phyloP scores from a whole-genome alignment of 2,329 filamentous ascomycete species.

The Aspergillus melleus region DNA sequence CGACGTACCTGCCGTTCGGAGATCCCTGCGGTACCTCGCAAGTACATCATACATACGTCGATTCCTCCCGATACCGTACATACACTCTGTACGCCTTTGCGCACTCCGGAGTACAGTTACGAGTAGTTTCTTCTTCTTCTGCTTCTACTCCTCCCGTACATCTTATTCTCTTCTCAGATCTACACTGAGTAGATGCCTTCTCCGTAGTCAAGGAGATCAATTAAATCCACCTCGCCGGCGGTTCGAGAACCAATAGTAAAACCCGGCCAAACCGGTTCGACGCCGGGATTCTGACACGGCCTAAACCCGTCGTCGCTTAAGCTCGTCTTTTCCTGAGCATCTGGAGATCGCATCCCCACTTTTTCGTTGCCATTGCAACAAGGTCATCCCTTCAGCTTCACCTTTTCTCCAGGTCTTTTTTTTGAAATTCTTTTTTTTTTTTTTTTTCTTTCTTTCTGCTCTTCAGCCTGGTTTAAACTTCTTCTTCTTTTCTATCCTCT shows the following conservation, averaged over 20 bases:
- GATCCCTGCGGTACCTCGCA: slow-evolving; percentile 5
- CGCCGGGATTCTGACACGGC: slow-evolving; percentile 16
- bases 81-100: not conserved
- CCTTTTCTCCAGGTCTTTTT: slow-evolving; percentile 32
- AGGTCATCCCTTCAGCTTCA: slow-evolving; percentile 43
- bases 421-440: slow-evolving; percentile 20
- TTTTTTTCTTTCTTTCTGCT: slow-evolving; percentile 18
- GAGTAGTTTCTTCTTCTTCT: too few relatives aligned
- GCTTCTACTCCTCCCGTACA: too few relatives aligned
- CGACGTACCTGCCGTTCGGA: slow-evolving; percentile 9
- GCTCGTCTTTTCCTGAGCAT: slow-evolving; percentile 23
- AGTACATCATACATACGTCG: slow-evolving; percentile 12
- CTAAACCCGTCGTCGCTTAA: slow-evolving; percentile 23
- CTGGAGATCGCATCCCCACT: slow-evolving; percentile 42
- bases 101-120: too few relatives aligned
- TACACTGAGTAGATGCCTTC: too few relatives aligned
- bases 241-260: not conserved
- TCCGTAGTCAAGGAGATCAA: too few relatives aligned
- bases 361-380: slow-evolving; percentile 45
- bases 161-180: too few relatives aligned
- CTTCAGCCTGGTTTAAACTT: not conserved
- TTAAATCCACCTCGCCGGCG: not conserved
- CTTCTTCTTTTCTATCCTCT: slow-evolving; percentile 9
- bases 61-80: slow-evolving; percentile 12
- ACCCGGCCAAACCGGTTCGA: slow-evolving; percentile 12